Evolutionary conservation across 2,329 filamentous ascomycete genomes (phyloP).

Genomic region (Hypoxylon sp.): DNA sequence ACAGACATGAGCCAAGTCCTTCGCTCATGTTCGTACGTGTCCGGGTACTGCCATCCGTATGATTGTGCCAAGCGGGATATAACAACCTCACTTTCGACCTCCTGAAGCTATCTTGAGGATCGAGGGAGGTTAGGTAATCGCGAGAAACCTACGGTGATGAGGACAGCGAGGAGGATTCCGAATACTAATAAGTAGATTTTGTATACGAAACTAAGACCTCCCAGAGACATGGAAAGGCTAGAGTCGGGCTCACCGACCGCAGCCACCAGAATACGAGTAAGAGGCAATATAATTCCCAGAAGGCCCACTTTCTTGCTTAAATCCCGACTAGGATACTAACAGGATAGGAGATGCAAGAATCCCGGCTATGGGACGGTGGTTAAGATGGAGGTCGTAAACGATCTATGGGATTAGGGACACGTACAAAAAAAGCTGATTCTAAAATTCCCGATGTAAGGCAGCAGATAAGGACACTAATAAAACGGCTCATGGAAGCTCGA

Average conservation of each 20-base stretch:
- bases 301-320: constrained; percentile 1
- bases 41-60: constrained; percentile 7
- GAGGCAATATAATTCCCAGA: constrained; percentile 1
- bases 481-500: not conserved
- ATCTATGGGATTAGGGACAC: not conserved
- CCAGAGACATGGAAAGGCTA: not conserved
- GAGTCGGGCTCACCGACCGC: not conserved
- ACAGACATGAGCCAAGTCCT: not conserved
- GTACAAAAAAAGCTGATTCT: constrained; percentile 26
- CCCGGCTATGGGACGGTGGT: constrained; percentile 19
- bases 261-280: not conserved
- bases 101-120: constrained; percentile 12
- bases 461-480: not conserved
- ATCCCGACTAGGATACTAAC: constrained; percentile 19
- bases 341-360: constrained; percentile 28
- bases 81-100: constrained; percentile 7
- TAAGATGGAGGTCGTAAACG: not conserved
- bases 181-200: not conserved
- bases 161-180: not conserved
- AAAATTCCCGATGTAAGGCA: constrained; percentile 5
- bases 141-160: not conserved
- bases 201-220: not conserved
- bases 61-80: constrained; percentile 15
- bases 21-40: constrained; percentile 13
- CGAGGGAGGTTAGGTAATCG: constrained; percentile 21